Percentiles rank a stretch among this genome's conserved stretches.
phyloP scores from a whole-genome alignment of 2,329 filamentous ascomycete genomes.

The Aspergillus sergii region DNA sequence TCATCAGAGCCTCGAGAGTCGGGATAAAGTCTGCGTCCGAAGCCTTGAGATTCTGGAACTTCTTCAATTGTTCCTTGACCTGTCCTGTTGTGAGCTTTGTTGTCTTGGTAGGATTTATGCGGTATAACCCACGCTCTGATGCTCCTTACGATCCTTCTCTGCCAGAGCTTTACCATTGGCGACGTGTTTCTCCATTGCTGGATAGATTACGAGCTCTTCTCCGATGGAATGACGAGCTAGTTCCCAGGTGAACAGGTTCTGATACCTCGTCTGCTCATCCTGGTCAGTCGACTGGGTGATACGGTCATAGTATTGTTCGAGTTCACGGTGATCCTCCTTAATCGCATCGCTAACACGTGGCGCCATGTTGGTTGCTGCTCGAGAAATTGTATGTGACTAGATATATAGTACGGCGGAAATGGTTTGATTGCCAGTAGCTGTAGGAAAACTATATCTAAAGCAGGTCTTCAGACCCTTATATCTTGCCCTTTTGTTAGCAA shows the following conservation, averaged over 20 bases:
- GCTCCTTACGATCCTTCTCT: conserved; percentile 50
- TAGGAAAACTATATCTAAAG: too few relatives aligned
- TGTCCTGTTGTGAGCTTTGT: not conserved
- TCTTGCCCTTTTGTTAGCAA: too few relatives aligned
- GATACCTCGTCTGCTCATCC: conserved; percentile 46
- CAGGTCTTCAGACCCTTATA: too few relatives aligned
- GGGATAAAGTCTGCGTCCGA: conserved; percentile 43
- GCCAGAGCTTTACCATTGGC: conserved; percentile 47
- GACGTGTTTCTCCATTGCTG: conserved; percentile 53
- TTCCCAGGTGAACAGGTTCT: conserved; percentile 56
- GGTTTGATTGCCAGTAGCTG: too few relatives aligned
- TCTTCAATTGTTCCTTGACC: not conserved
- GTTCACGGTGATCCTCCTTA: conserved; percentile 42
- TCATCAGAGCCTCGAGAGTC: conserved; percentile 40
- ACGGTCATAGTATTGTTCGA: conserved; percentile 45
- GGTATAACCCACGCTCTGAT: conserved; percentile 31
- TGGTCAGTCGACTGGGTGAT: conserved; percentile 41
- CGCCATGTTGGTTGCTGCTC: not conserved
- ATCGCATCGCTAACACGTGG: conserved; percentile 36
- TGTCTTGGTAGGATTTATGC: too few relatives aligned
- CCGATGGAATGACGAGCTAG: conserved; percentile 53
- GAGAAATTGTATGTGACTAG: too few relatives aligned
- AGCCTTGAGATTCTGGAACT: conserved; percentile 49
- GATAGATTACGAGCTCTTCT: conserved; percentile 57
- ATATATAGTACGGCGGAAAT: too few relatives aligned